Evolutionary conservation across 768 basidiomycete genomes (phyloP).

Genomic region (Pulveroboletus sp.): DNA sequence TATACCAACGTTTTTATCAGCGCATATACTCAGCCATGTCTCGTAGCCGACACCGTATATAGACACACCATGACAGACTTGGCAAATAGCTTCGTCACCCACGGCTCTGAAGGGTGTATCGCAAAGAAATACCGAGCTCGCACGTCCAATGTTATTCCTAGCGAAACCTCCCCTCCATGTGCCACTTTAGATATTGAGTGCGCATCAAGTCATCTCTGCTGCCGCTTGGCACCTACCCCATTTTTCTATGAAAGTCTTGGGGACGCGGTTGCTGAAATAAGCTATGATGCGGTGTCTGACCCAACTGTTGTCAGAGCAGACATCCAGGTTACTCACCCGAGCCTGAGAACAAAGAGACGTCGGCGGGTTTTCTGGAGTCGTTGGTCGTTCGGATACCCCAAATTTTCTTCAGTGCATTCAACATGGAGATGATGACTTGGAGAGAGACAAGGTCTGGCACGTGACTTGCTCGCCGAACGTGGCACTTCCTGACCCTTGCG

Average conservation of each 20-base stretch:
- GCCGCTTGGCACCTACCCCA: constrained; percentile 19
- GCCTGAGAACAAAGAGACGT: constrained; percentile 17
- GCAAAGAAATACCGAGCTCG: constrained; percentile 30
- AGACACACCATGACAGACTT: constrained; percentile 28
- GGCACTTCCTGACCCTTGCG: too few relatives aligned
- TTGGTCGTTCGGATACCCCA: neutral
- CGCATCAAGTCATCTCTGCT: neutral
- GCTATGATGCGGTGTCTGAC: constrained; percentile 10
- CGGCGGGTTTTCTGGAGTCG: neutral
- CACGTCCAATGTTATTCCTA: constrained; percentile 5
- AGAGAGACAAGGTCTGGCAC: too few relatives aligned
- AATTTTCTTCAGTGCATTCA: constrained; percentile 7
- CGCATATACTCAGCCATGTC: constrained; percentile 8
- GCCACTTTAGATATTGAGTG: constrained; percentile 9
- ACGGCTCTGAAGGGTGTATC: constrained; percentile 22
- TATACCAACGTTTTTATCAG: neutral
- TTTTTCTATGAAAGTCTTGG: constrained; percentile 14
- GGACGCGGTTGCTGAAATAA: constrained; percentile 27
- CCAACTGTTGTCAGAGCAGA: neutral
- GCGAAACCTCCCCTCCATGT: constrained; percentile 22
- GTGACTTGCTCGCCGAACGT: too few relatives aligned
- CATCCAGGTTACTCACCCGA: constrained; percentile 14
- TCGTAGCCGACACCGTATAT: neutral
- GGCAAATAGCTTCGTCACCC: constrained; percentile 23
- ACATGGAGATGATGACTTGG: constrained; percentile 3